Conservation (phyloP, 2,329 filamentous ascomycete species). For the Colletotrichum filicis region DNA sequence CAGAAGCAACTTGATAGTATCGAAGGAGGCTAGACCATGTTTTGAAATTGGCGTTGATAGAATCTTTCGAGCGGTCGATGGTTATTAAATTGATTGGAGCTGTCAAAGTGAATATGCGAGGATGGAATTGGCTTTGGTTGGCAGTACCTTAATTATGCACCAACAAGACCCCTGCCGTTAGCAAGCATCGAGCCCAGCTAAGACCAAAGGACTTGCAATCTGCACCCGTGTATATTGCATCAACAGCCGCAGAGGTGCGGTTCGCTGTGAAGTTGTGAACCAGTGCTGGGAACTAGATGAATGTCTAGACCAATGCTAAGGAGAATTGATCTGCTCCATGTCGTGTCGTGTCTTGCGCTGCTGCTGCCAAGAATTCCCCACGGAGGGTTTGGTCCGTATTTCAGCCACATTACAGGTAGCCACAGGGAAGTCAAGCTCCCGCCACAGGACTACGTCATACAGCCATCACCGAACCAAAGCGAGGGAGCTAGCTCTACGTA, state of each 20-base stretch:
- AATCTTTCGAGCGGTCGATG: neutral
- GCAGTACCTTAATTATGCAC: neutral
- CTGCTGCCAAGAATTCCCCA: neutral
- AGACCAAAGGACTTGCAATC: too few relatives aligned
- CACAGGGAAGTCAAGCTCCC: neutral
- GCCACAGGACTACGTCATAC: constrained; percentile 32
- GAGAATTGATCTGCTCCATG: too few relatives aligned
- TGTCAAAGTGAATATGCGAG: neutral
- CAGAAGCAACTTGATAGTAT: neutral
- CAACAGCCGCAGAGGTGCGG: neutral
- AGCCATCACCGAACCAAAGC: constrained; percentile 25
- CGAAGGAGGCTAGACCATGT: neutral
- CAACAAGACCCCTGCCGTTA: neutral
- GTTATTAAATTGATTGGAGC: neutral
- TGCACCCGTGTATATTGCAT: neutral
- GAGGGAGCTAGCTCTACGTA: constrained; percentile 21
- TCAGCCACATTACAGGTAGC: constrained; percentile 14
- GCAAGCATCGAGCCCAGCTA: neutral
- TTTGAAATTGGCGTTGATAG: neutral
- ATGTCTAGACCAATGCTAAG: neutral
- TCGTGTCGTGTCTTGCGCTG: too few relatives aligned
- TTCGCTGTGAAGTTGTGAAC: neutral
- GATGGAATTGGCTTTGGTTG: neutral
- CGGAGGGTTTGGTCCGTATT: neutral
- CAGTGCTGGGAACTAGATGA: neutral